Evolutionary conservation across 257 asterid genomes (phyloP).

Genomic region (Schizonepeta tenuifolia): DNA sequence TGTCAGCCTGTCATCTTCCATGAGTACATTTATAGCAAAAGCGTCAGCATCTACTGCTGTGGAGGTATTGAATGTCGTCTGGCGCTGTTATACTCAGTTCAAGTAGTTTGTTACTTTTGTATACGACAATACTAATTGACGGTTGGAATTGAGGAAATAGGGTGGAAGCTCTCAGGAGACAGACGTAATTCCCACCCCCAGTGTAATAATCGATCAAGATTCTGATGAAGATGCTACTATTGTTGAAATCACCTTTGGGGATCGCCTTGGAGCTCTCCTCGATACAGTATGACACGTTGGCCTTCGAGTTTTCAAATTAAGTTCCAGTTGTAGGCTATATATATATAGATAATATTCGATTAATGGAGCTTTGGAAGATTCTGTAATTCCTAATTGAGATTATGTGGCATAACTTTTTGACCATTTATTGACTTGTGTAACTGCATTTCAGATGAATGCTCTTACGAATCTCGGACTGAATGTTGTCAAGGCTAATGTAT

Average conservation of each 20-base stretch:
- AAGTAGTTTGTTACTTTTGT: conserved; percentile 4
- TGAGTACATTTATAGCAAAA: conserved; percentile 51
- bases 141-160: conserved; percentile 49
- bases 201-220: conserved; percentile 86
- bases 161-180: conserved; percentile 64
- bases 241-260: conserved; percentile 93
- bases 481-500: conserved; percentile 90
- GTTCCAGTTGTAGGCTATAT: neutral
- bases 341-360: neutral
- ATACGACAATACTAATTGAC: conserved; percentile 19
- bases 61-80: conserved; percentile 60
- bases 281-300: conserved; percentile 65
- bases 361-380: neutral
- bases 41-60: conserved; percentile 68
- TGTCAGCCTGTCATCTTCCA: conserved; percentile 58
- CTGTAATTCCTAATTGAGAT: neutral
- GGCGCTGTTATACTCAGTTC: conserved; percentile 17
- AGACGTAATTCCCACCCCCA: conserved; percentile 71
- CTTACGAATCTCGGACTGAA: conserved; percentile 85
- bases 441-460: conserved; percentile 77
- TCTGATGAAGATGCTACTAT: conserved; percentile 87
- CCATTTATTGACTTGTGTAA: conserved; percentile 34
- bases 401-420: conserved; percentile 16
- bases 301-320: conserved; percentile 10
- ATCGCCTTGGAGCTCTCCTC: conserved; percentile 94